Percentiles rank a stretch among this genome's conserved stretches.
Evolutionary conservation across 2,329 filamentous ascomycete genomes (phyloP).

Genomic region (Bertia moriformis): DNA sequence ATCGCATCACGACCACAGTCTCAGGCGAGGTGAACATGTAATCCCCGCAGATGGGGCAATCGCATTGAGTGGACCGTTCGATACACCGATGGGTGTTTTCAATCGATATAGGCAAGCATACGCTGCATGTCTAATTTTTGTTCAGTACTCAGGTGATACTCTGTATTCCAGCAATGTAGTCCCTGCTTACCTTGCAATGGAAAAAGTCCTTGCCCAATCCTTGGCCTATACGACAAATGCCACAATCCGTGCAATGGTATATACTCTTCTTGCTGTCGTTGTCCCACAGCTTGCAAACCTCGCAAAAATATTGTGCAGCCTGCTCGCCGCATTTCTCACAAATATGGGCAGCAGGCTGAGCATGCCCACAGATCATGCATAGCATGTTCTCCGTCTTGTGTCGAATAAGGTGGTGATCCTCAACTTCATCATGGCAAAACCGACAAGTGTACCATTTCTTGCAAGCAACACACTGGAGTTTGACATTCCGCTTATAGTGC

Average conservation of each 20-base stretch:
- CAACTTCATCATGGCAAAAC: slow-evolving; percentile 54
- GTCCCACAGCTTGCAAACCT: slow-evolving; percentile 63
- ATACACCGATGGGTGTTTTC: slow-evolving; percentile 56
- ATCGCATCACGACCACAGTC: slow-evolving; percentile 59
- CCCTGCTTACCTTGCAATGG: slow-evolving; percentile 51
- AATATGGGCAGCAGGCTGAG: slow-evolving; percentile 47
- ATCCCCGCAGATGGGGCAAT: slow-evolving; percentile 62
- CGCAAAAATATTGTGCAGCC: slow-evolving; percentile 59
- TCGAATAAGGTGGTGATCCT: slow-evolving; percentile 47
- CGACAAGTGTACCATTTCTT: slow-evolving; percentile 59
- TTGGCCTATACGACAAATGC: slow-evolving; percentile 58
- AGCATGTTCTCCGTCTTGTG: slow-evolving; percentile 60
- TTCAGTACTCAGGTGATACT: background rate
- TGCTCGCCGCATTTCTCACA: slow-evolving; percentile 46
- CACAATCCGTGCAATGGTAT: slow-evolving; percentile 63
- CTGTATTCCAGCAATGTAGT: background rate
- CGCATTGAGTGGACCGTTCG: slow-evolving; percentile 57
- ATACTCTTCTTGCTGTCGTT: slow-evolving; percentile 58
- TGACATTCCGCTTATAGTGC: slow-evolving; percentile 63
- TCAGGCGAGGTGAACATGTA: slow-evolving; percentile 60
- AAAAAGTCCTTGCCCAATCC: slow-evolving; percentile 63
- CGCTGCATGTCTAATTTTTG: slow-evolving; percentile 42
- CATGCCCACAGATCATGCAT: slow-evolving; percentile 57
- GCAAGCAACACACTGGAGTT: slow-evolving; percentile 58
- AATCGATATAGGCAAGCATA: slow-evolving; percentile 57